Evolutionary conservation across 129 eudicot species (phyloP), one percentile per base, ranked within the genome.

Genomic region (Cynara cardunculus): DNA sequence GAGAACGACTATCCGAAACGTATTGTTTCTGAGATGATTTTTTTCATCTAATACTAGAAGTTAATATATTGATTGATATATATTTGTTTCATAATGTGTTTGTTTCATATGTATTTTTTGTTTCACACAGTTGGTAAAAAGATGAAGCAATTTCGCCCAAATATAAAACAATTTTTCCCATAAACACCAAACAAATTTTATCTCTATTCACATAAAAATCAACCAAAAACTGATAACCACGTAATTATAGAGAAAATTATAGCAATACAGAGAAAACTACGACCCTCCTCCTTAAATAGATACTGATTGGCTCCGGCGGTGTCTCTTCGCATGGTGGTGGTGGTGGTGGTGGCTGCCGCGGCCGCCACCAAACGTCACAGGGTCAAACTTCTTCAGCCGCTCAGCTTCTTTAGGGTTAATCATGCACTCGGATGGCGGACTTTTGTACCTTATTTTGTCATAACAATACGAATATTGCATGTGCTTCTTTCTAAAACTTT

Each of bases 381-480:
- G 96, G 80, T 94, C 97, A 69, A 90, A 94, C 39, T 77, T 77
- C 77, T 78, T 76, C 75, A 94, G 92, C 21, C 94, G 82, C 69
- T 87, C 84, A 0, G 94, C 97, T 78, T 90, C 98, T 26, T 85
- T 87, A 19, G 85, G 69, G 83, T 90, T 89, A 21, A 87, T 44
- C 70, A 85, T 90, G 22, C 98, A 94, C 87, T 94, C 98, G n/a
- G 93, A 26, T 0, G 93, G 96, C 21, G 91, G 92, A 27, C 56
- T 37, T 77, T 83, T 76, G 90, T 94, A 94, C 31, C 98, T 87
- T 18, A 70, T 65, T 25, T 78, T 85, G 66, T 94, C 98, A 65
- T 94, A 94, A 86, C 98, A 94, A 56, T 94, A 94, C 1, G 98
- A 94, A 59, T 94, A 94, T 10, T 90, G 97, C 97, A 94, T 84